Percentiles rank a stretch among this genome's conserved stretches.
Conservation (phyloP, 805 yeast genomes). For the Metschnikowia reukaufii region DNA sequence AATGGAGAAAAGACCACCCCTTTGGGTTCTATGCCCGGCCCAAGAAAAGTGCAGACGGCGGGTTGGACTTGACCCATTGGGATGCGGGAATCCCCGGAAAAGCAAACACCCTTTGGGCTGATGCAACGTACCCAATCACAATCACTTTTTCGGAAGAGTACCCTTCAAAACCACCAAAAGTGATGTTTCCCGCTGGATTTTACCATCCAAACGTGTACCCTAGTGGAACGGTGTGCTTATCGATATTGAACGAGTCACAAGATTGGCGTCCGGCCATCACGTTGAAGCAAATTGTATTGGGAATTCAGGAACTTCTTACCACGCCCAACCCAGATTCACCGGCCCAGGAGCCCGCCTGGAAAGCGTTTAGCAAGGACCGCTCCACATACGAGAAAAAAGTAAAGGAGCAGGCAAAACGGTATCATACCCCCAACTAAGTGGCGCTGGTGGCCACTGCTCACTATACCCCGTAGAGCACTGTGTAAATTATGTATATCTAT, state of each 20-base stretch:
- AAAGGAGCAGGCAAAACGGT: conserved; percentile 66
- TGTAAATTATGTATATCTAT: conserved; percentile 14
- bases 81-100: conserved; percentile 96
- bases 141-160: conserved; percentile 85
- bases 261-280: conserved; percentile 99
- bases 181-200: conserved; percentile 82
- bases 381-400: conserved; percentile 74
- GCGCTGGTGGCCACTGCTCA: too few relatives aligned
- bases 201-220: conserved; percentile 98
- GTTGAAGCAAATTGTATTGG: conserved; percentile 82
- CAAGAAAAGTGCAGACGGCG: conserved; percentile 71
- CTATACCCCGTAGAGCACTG: not conserved
- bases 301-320: conserved; percentile 87
- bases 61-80: conserved; percentile 85
- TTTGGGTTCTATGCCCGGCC: conserved; percentile 97
- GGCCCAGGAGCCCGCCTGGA: conserved; percentile 97
- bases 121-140: conserved; percentile 84
- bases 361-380: conserved; percentile 71
- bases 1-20: conserved; percentile 98
- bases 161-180: conserved; percentile 96
- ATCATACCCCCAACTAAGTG: conserved; percentile 28
- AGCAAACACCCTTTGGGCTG: conserved; percentile 80
- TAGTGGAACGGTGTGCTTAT: conserved; percentile 92
- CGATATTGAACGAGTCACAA: conserved; percentile 90
- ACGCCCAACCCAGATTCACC: conserved; percentile 94